Base-by-base conservation (phyloP, 1,284 basidiomycete species). In the Ganoderma resinaceum region DNA sequence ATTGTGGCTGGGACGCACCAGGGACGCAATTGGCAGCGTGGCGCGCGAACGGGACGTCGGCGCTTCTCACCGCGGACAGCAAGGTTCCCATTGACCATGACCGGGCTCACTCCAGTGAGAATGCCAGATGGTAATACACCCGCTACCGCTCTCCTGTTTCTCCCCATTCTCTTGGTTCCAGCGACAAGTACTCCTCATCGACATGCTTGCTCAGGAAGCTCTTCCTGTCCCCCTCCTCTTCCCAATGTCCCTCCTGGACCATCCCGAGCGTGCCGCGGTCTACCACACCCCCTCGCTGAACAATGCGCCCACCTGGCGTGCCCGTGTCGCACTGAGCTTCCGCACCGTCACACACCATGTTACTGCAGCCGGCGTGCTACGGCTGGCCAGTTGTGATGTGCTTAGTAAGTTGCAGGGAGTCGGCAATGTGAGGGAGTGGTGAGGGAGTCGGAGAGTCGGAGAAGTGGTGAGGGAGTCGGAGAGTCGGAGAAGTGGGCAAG, bases 261-360 rank as follows among this genome's bases (percentile, higher is more conserved):
- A 72, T 60, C 71, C 71, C 38, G 72, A 71, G 63, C 72, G 70
- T 20, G 58, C 66, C 8, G 66, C 66, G 57, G 65, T 65, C 31
- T 71, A 73, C 38, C 62, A 53, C 29, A 68, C 68, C 6, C 66
- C 66, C 33, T 23, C 70, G 0, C 42, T 72, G 38, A 43, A 38
- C n/a, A 63, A 63, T 38, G 67, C 66, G 6, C 64, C 66, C 9
- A 57, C 42, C 53, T 69, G 67, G 69, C 67, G 65, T 1, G 66
- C 53, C 6, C 67, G 68, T 4, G n/a, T 70, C 8, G 14, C 37
- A 2, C 60, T 65, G 38, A 60, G 60, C 49, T 42, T 35, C 11
- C 66, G 66, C 33, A 76, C 78, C 2, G 76, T 83, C 4, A 65
- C 78, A 12, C 80, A 82, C 65, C 88, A 90, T 77, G 76, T 84